A percentile compares a stretch with the other conserved stretches of the same genome.
These are phyloP conservation scores for Pseudogymnoascus sp. DNA, from an alignment of 2,329 filamentous ascomycete species.

Conservation along the genomic window DNA sequence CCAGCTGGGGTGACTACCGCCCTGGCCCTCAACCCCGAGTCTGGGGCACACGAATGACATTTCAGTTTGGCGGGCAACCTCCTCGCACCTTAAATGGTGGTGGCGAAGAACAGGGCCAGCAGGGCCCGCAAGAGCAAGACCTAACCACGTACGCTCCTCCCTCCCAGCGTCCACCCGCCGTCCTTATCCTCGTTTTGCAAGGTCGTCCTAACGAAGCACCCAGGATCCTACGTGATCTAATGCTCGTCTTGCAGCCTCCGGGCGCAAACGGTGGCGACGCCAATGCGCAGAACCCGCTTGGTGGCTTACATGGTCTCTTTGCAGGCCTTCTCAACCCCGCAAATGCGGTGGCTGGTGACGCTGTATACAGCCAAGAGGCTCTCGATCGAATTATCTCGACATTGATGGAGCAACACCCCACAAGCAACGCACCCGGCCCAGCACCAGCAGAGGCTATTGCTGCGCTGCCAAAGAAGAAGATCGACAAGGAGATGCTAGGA, in stretches of 20 bases:
- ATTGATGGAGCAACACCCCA: slow-evolving; percentile 75
- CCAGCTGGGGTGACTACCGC: neutral
- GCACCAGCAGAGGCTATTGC: slow-evolving; percentile 68
- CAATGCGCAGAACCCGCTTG: neutral
- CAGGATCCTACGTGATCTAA: slow-evolving; percentile 3
- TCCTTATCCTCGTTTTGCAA: slow-evolving; percentile 4
- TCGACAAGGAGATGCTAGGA: slow-evolving; percentile 61
- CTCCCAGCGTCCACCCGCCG: slow-evolving; percentile 12
- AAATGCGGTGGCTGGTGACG: slow-evolving; percentile 59
- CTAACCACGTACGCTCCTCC: slow-evolving; percentile 36
- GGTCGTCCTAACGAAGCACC: slow-evolving; percentile 1
- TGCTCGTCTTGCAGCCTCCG: neutral
- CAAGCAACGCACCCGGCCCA: slow-evolving; percentile 71
- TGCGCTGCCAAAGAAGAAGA: slow-evolving; percentile 59
- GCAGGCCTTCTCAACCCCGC: slow-evolving; percentile 42
- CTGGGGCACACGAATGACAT: slow-evolving; percentile 23
- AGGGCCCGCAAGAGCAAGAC: slow-evolving; percentile 35
- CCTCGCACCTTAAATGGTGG: neutral
- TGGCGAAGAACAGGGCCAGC: slow-evolving; percentile 22
- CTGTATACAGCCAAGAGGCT: slow-evolving; percentile 83
- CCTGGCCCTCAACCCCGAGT: slow-evolving; percentile 13
- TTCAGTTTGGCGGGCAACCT: slow-evolving; percentile 10
- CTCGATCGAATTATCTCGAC: slow-evolving; percentile 80
- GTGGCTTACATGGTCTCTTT: slow-evolving; percentile 31
- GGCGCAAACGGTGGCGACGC: neutral